A percentile compares a stretch with the other conserved stretches of the same genome.
These are phyloP conservation scores for Panaeolus cyanescens DNA, from an alignment of 768 basidiomycete species.

Conservation along the genomic window DNA sequence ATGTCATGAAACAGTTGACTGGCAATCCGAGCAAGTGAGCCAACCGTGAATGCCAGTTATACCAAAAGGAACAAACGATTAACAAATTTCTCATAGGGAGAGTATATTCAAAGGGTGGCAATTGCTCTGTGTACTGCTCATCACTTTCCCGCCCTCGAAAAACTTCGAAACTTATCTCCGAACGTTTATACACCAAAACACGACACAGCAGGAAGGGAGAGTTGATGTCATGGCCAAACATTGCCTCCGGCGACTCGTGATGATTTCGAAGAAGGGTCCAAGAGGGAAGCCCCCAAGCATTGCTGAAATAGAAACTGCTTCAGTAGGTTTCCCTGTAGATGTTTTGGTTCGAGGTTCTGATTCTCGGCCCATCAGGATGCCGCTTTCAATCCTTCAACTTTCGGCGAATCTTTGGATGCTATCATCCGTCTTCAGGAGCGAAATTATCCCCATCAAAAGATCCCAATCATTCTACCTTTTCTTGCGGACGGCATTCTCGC, in stretches of 20 bases:
- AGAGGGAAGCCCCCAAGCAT: constrained; percentile 80
- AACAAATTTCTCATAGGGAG: constrained; percentile 50
- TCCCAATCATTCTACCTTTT: constrained; percentile 94
- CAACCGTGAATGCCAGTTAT: constrained; percentile 1
- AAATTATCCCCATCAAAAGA: constrained; percentile 81
- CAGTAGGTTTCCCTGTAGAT: constrained; percentile 45
- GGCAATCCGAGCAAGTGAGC: constrained; percentile 80
- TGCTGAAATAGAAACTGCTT: constrained; percentile 90
- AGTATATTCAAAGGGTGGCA: constrained; percentile 93
- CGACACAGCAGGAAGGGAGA: constrained; percentile 67
- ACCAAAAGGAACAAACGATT: constrained; percentile 53
- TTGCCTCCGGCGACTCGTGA: constrained; percentile 75
- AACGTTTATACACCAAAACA: constrained; percentile 76
- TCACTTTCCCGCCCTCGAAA: constrained; percentile 92
- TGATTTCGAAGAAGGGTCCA: constrained; percentile 82
- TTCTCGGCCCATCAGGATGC: constrained; percentile 62
- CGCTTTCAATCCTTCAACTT: constrained; percentile 93
- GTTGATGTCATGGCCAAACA: constrained; percentile 92
- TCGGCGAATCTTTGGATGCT: constrained; percentile 86
- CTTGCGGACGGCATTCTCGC: constrained; percentile 91
- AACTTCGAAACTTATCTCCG: constrained; percentile 86
- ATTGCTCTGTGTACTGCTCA: constrained; percentile 84
- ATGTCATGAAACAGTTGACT: constrained; percentile 88
- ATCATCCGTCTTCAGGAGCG: constrained; percentile 84
- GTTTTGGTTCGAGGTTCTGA: constrained; percentile 1